Evolutionary conservation across 1,284 basidiomycete genomes (phyloP), one percentile per base, ranked within the genome.

Genomic region (Lignosus rhinocerotis): DNA sequence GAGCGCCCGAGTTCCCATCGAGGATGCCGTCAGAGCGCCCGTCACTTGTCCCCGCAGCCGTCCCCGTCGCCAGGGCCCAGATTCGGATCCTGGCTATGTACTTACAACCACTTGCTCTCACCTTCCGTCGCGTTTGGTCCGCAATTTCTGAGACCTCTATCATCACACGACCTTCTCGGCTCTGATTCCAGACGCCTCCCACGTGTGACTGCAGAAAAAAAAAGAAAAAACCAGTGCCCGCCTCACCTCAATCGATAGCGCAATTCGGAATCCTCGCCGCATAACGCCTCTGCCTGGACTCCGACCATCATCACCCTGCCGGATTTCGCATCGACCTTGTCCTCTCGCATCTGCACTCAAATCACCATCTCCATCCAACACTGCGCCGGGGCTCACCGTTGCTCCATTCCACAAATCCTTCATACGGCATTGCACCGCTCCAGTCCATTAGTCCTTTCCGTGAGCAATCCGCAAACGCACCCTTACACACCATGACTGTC

Each of bases 1-100:
- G 50, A 53, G 56, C 58, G 55, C 52, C 54, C 39, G 34, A 32
- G 21, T 31, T 46, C 50, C 51, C 47, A 49, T 47, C 50, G 50
- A 55, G 19, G 16, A 53, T 58, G 61, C 56, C 62, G 62, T 64
- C 62, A 64, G 59, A 14, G 46, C 36, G 25, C n/a, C n/a, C 59
- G 62, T 58, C 62, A 57, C 55, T 21, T 17, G 25, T 25, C 32
- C 21, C 38, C 52, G 38, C 53, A 58, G 41, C 51, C 46, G 53
- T 49, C 55, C 36, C 51, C 47, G 53, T 53, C 56, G 54, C 56
- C 55, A 51, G 34, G 53, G 54, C 48, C 55, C 48, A 50, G 48
- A 50, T 44, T 42, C 33, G 55, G 25, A 42, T 51, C 48, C 48
- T 42, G 55, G 33, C 34, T 12, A 39, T 11, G 17, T 1, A 17